Base-by-base conservation (phyloP, 495 filamentous ascomycete species). In the Rusavskia elegans region DNA sequence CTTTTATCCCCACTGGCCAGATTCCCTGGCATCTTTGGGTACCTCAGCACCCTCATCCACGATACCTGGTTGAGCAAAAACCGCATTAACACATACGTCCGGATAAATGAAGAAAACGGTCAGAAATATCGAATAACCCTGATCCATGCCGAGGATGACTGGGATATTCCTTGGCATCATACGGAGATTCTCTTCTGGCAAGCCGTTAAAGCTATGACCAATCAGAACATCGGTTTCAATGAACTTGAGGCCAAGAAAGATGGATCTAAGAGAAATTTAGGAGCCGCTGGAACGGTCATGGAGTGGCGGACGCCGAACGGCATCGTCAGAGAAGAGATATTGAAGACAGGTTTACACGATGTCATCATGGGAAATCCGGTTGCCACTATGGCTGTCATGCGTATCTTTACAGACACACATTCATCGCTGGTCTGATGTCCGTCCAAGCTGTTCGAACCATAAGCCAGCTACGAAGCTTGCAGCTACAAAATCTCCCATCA, bases 261-360 rank as follows among this genome's bases (percentile, higher is more conserved):
- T 2, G 57, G 64, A 17, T 53, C 54, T 16, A 73, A 59, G 56
- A 55, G 45, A 23, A 55, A 67, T 53, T 56, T 74, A 0, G 71
- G 73, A 0, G 67, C 69, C 38, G 71, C 66, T 25, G 73, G 72
- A 6, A 68, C 69, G 19, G 56, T 71, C 25, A 61, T 71, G 53
- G 69, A 75, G 53, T 75, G 69, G 70, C 60, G 49, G 29, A 70
- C 67, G 0, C 51, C 63, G 11, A 59, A 67, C 41, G 74, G 74
- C 5, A 53, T 69, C 0, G 63, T 75, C 23, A 65, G 69, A 40
- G 70, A 75, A 52, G 67, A 76, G 50, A 72, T 76, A 8, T 53
- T 76, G 23, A 75, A 74, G 59, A 66, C 63, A 17, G 72, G 72
- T 5, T 55, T 76, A 35, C 73, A 78, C 52, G 73, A 75, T 64